These are phyloP conservation scores for Linum usitatissimum DNA, from an alignment of 345 rosid genomes.

Conservation along the genomic window DNA sequence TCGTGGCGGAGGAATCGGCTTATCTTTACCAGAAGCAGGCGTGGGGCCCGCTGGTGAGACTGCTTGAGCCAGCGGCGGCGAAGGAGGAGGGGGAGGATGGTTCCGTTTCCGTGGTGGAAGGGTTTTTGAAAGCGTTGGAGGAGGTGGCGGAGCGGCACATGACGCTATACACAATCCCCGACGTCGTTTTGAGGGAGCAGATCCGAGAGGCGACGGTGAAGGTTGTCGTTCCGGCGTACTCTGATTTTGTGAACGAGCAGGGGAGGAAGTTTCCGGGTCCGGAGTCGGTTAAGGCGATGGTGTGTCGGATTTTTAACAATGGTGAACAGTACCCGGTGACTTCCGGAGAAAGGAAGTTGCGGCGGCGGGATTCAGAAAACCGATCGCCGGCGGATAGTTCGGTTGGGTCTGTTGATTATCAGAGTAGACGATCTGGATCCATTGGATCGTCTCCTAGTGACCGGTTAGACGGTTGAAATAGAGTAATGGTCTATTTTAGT, in stretches of 20 bases:
- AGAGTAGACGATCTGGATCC: constrained; percentile 21
- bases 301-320: constrained; percentile 26
- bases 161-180: constrained; percentile 29
- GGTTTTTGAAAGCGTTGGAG: constrained; percentile 29
- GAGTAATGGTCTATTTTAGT: no score
- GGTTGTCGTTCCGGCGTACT: constrained; percentile 33
- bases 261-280: constrained; percentile 20
- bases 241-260: constrained; percentile 23
- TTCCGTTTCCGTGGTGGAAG: constrained; percentile 15
- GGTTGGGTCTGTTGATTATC: constrained; percentile 13
- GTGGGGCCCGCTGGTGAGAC: constrained; percentile 36
- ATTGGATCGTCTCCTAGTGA: background rate
- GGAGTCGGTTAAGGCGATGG: constrained; percentile 19
- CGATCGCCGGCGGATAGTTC: constrained; percentile 12
- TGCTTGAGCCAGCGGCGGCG: constrained; percentile 24
- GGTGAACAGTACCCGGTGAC: constrained; percentile 7
- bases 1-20: constrained; percentile 48
- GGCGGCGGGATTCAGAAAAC: constrained; percentile 24
- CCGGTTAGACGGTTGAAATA: background rate
- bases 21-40: constrained; percentile 44
- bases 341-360: constrained; percentile 17
- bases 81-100: constrained; percentile 6
- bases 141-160: constrained; percentile 32
- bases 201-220: constrained; percentile 36
- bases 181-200: constrained; percentile 43